Percentiles rank a stretch among this genome's conserved stretches.
These are phyloP conservation scores for Condylostoma magnum DNA, from an alignment of 169 alveolate species.

Conservation along the genomic window DNA sequence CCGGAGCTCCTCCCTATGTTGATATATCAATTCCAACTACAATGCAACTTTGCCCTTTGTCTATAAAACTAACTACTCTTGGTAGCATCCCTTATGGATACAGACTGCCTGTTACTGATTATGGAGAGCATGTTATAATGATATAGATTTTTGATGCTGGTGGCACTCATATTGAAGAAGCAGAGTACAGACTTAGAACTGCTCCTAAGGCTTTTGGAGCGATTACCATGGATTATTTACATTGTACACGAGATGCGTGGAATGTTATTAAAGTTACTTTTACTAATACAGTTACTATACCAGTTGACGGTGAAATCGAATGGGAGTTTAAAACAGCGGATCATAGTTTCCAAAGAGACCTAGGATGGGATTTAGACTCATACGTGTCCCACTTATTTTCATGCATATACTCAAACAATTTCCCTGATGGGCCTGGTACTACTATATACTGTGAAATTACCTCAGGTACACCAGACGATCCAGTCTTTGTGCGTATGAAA, in stretches of 20 bases:
- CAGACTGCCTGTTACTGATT: not conserved
- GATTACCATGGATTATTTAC: not conserved
- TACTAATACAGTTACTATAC: not conserved
- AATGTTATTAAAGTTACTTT: constrained; percentile 8
- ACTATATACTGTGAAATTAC: constrained; percentile 15
- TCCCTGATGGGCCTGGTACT: not conserved
- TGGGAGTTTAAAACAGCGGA: constrained; percentile 16
- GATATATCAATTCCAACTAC: not conserved
- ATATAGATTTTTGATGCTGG: not conserved
- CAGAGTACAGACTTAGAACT: constrained; percentile 1
- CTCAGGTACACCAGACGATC: constrained; percentile 19
- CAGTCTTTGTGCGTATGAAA: constrained; percentile 23
- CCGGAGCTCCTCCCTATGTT: not conserved
- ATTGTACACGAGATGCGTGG: constrained; percentile 28
- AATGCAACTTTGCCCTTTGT: constrained; percentile 16
- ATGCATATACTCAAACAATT: not conserved
- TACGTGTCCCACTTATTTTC: constrained; percentile 1
- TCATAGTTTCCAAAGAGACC: constrained; percentile 25
- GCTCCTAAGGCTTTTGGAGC: not conserved
- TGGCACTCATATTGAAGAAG: constrained; percentile 24
- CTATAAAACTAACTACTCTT: constrained; percentile 19
- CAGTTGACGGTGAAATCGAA: constrained; percentile 26
- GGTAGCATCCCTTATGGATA: constrained; percentile 9
- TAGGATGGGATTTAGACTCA: constrained; percentile 27
- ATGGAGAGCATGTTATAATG: constrained; percentile 1